Base-by-base conservation (phyloP, 805 yeast species). In the Cyberlindnera samutprakarnensis region DNA sequence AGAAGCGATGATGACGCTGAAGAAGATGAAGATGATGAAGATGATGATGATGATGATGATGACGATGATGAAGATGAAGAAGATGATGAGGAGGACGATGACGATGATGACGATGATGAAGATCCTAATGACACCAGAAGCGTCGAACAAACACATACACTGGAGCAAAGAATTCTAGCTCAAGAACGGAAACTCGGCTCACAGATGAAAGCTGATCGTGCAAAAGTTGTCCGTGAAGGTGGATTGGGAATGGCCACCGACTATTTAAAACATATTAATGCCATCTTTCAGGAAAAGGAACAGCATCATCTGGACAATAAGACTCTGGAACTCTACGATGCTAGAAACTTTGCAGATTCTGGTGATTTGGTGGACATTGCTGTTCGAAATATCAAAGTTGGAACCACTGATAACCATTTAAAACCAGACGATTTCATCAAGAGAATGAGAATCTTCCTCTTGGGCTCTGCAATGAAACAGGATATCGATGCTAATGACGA, bases 301-400 rank as follows among this genome's bases (percentile, higher is more conserved):
- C 55, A 51, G 6, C 56, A 59, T 27, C 48, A 56, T 14, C 33
- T 61, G 5, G 48, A 54, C 10, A 57, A 53, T 32, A 67, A 62
- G 39, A 54, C 53, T 3, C 43, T 68, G 8, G 63, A 69, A 19
- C 82, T 84, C 0, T 66, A 70, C 35, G 94, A 82, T 53, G 67
- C 90, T 1, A 73, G 73, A 34, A 75, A 80, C 5, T 62, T 82
- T 43, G 61, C 64, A 19, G 75, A 68, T 37, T 68, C 79, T 9
- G 69, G 83, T 23, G 70, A 69, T 36, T 66, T 78, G 45, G 78
- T 85, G 10, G 75, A 78, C 24, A 56, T 75, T 15, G 80, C 81
- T 27, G 74, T 82, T 3, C 63, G 73, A 30, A 77, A 74, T 53
- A 45, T 79, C 42, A 71, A 70, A 32, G 56, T 79, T 31, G 85